These are phyloP conservation scores for Lentinula raphanica DNA, from an alignment of 768 basidiomycete genomes.

Conservation along the genomic window DNA sequence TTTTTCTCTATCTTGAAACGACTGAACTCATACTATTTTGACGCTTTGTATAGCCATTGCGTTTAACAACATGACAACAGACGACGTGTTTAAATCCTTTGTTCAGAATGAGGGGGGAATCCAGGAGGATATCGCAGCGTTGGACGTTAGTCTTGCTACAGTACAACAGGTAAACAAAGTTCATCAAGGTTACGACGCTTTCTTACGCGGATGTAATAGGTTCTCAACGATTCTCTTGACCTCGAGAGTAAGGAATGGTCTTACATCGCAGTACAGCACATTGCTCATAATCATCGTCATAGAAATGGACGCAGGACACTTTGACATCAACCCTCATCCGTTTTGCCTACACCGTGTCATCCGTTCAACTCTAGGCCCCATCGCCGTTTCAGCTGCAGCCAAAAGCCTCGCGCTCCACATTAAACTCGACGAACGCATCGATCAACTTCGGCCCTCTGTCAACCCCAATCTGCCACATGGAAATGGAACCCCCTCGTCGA, in stretches of 20 bases:
- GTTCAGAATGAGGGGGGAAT: slow-evolving; percentile 21
- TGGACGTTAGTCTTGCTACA: slow-evolving; percentile 30
- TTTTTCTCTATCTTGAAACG: too few relatives aligned
- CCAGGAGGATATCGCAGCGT: slow-evolving; percentile 30
- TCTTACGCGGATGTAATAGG: slow-evolving; percentile 18
- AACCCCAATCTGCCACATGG: background rate
- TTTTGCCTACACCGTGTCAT: slow-evolving; percentile 29
- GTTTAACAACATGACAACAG: background rate
- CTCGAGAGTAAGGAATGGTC: slow-evolving; percentile 17
- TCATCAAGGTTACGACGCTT: background rate
- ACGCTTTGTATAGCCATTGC: background rate
- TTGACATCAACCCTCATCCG: slow-evolving; percentile 26
- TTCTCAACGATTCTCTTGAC: slow-evolving; percentile 33
- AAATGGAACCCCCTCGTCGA: background rate
- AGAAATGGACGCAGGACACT: slow-evolving; percentile 35
- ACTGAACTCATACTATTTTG: background rate
- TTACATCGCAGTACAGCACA: background rate
- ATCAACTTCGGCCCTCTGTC: slow-evolving; percentile 15
- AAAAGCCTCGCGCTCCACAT: slow-evolving; percentile 25
- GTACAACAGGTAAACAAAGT: slow-evolving; percentile 22
- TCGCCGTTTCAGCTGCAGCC: slow-evolving; percentile 17
- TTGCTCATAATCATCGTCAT: background rate
- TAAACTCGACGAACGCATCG: slow-evolving; percentile 32
- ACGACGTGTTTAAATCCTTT: background rate
- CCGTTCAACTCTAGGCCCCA: slow-evolving; percentile 19